Evolutionary conservation across 2,329 filamentous ascomycete genomes (phyloP).

Genomic region (Parastagonospora avenae): DNA sequence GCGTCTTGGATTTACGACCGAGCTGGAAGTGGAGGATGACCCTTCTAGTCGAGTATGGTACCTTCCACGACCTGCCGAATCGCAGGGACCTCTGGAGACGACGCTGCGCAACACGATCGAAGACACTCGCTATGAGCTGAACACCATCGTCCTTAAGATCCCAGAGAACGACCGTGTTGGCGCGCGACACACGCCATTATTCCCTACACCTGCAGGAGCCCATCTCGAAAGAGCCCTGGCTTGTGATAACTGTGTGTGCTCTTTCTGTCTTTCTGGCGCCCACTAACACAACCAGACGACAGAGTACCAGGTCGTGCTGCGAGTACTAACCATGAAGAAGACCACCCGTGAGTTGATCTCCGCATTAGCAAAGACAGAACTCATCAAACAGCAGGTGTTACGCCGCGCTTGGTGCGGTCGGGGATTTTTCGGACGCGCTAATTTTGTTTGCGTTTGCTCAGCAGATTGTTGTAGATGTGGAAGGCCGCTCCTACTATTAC

Average conservation of each 20-base stretch:
- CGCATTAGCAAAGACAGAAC: neutral
- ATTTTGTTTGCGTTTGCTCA: slow-evolving; percentile 67
- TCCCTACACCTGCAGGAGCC: slow-evolving; percentile 43
- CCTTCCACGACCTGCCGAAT: slow-evolving; percentile 34
- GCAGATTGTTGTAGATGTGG: slow-evolving; percentile 62
- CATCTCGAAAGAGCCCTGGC: slow-evolving; percentile 48
- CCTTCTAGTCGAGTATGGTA: slow-evolving; percentile 41
- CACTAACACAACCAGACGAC: slow-evolving; percentile 28
- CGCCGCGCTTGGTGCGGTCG: slow-evolving; percentile 65
- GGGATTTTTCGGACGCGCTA: slow-evolving; percentile 66
- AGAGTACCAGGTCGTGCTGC: slow-evolving; percentile 27
- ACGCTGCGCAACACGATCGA: slow-evolving; percentile 53
- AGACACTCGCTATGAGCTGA: slow-evolving; percentile 64
- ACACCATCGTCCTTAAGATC: slow-evolving; percentile 55
- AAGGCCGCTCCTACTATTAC: slow-evolving; percentile 65
- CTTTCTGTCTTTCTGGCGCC: neutral
- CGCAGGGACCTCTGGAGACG: slow-evolving; percentile 24
- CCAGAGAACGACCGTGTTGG: slow-evolving; percentile 35
- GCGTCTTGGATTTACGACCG: slow-evolving; percentile 61
- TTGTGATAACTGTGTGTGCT: slow-evolving; percentile 42
- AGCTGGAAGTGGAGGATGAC: slow-evolving; percentile 37
- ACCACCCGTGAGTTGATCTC: slow-evolving; percentile 37
- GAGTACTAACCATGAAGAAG: slow-evolving; percentile 39
- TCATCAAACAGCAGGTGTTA: slow-evolving; percentile 54
- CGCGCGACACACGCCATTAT: slow-evolving; percentile 36